These are phyloP conservation scores for Debaryomyces tyrocola DNA, from an alignment of 805 yeast genomes.

Conservation along the genomic window DNA sequence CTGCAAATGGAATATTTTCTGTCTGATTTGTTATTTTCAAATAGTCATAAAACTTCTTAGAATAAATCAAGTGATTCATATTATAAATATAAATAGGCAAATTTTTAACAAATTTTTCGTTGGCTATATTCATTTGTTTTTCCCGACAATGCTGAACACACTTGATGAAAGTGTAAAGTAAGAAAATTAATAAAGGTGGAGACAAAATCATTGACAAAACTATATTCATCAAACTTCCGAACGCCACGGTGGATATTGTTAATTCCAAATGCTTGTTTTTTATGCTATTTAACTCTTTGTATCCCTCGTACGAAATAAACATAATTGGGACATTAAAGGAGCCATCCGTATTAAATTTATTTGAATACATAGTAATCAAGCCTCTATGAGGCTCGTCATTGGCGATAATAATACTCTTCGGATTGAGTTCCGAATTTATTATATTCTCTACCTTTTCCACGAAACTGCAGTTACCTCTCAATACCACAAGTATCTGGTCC, in stretches of 20 bases:
- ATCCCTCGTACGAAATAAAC: slow-evolving; percentile 50
- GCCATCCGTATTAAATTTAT: slow-evolving; percentile 41
- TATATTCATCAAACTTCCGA: slow-evolving; percentile 39
- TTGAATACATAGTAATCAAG: slow-evolving; percentile 55
- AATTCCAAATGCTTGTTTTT: slow-evolving; percentile 10
- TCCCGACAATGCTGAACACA: slow-evolving; percentile 27
- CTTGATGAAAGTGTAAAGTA: slow-evolving; percentile 32
- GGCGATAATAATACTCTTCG: slow-evolving; percentile 55
- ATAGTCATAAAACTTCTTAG: slow-evolving; percentile 26
- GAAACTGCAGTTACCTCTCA: slow-evolving; percentile 57
- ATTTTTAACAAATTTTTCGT: slow-evolving; percentile 31
- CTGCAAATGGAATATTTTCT: slow-evolving; percentile 5
- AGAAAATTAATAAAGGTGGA: slow-evolving; percentile 39
- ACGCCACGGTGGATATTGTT: slow-evolving; percentile 29
- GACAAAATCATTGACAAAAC: slow-evolving; percentile 42
- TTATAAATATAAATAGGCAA: slow-evolving; percentile 41
- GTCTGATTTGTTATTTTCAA: slow-evolving; percentile 32
- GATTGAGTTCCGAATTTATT: slow-evolving; percentile 34
- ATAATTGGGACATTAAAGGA: slow-evolving; percentile 48
- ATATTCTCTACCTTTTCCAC: slow-evolving; percentile 50
- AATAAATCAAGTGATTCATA: slow-evolving; percentile 32
- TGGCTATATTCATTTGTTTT: slow-evolving; percentile 24
- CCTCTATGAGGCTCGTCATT: slow-evolving; percentile 49
- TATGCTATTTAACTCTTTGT: slow-evolving; percentile 16
- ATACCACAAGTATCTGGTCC: slow-evolving; percentile 27